Conservation (phyloP, 2,329 filamentous ascomycete species). For the Leptographium galeiforme region DNA sequence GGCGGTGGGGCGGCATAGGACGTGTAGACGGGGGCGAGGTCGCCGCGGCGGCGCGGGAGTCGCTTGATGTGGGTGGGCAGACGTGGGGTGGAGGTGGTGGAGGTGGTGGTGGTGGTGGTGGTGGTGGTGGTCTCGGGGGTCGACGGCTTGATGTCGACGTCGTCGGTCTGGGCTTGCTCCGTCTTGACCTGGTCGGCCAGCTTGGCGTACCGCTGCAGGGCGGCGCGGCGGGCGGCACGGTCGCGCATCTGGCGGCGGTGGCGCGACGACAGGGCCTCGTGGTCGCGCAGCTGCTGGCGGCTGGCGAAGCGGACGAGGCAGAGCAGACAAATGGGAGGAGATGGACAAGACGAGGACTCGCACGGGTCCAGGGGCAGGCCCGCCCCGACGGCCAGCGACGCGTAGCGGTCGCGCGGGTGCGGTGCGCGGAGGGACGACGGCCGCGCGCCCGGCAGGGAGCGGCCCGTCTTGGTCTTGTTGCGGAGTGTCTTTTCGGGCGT, state of each 20-base stretch:
- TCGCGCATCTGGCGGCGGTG: conserved; percentile 13
- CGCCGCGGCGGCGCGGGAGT: conserved; percentile 15
- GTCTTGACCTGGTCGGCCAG: neutral
- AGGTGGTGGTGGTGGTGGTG: neutral
- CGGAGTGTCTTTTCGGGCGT: neutral
- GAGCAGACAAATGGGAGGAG: conserved; percentile 33
- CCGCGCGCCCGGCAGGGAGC: neutral
- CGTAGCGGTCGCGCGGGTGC: conserved; percentile 23
- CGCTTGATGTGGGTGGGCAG: conserved; percentile 11
- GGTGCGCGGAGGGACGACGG: conserved; percentile 11
- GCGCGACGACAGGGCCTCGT: conserved; percentile 13
- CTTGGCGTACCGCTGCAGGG: conserved; percentile 6
- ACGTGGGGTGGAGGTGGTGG: neutral
- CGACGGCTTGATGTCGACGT: neutral
- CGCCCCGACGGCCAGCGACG: conserved; percentile 45
- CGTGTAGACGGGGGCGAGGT: conserved; percentile 26
- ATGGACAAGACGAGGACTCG: neutral
- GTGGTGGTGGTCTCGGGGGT: neutral
- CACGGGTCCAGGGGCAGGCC: conserved; percentile 2
- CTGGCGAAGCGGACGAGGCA: conserved; percentile 45
- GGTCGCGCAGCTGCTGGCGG: conserved; percentile 19
- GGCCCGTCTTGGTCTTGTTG: neutral
- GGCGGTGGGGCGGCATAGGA: conserved; percentile 32
- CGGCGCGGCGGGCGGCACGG: conserved; percentile 1
- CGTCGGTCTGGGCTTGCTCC: conserved; percentile 13